Percentiles rank a stretch among this genome's conserved stretches.
These are phyloP conservation scores for Zalaria sp. DNA, from an alignment of 2,329 filamentous ascomycete species.

Conservation along the genomic window DNA sequence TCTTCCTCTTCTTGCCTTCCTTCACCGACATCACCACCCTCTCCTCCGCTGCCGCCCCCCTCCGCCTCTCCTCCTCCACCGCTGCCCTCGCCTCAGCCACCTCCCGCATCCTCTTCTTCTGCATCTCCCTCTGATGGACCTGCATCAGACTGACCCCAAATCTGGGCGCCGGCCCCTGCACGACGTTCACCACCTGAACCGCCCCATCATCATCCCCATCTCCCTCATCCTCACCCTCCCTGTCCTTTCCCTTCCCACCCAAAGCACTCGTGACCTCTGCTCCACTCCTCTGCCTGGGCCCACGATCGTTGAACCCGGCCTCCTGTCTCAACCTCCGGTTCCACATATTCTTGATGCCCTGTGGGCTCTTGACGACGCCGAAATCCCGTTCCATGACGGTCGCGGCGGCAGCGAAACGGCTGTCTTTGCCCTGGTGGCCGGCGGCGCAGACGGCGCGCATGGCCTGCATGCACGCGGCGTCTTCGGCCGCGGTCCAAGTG, in stretches of 20 bases:
- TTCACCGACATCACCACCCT: no score
- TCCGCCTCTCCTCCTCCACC: no score
- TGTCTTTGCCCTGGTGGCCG: slow-evolving; percentile 1
- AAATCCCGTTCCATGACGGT: background rate
- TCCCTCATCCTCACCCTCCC: background rate
- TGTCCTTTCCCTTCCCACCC: background rate
- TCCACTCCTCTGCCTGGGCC: slow-evolving; percentile 1
- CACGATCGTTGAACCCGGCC: slow-evolving; percentile 3
- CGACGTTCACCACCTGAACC: no score
- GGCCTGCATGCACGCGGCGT: slow-evolving; percentile 2
- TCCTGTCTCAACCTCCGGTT: slow-evolving; percentile 4
- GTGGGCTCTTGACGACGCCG: slow-evolving; percentile 2
- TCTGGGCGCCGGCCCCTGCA: no score
- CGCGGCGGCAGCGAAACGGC: slow-evolving; percentile 2
- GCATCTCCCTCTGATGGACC: no score
- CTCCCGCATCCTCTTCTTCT: no score
- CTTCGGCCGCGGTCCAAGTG: slow-evolving; percentile 3
- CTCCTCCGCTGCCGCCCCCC: no score
- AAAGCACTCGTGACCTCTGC: slow-evolving; percentile 2
- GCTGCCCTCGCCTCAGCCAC: no score
- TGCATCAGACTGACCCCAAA: no score
- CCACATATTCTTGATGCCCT: slow-evolving; percentile 6
- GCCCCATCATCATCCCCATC: no score
- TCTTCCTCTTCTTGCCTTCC: no score
- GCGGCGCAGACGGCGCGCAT: slow-evolving; percentile 3